These are phyloP conservation scores for Lactifluus piperatus DNA, from an alignment of 768 basidiomycete species.

Conservation along the genomic window DNA sequence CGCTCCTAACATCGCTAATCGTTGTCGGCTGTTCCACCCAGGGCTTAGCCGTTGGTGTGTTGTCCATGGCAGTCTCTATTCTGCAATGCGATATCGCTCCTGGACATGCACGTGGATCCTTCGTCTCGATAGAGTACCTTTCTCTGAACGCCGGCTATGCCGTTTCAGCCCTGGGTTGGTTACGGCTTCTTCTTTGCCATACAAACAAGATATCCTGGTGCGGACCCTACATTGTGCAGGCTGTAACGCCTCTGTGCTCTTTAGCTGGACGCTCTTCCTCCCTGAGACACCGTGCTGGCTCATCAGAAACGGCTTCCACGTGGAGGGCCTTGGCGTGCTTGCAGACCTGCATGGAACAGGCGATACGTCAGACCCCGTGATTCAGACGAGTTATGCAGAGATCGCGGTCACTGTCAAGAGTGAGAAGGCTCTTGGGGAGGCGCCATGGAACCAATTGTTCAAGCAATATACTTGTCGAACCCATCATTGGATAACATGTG, in stretches of 20 bases:
- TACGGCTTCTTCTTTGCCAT: slow-evolving; percentile 41
- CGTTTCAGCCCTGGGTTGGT: slow-evolving; percentile 40
- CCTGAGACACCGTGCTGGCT: slow-evolving; percentile 50
- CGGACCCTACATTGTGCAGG: slow-evolving; percentile 47
- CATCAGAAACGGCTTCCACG: slow-evolving; percentile 41
- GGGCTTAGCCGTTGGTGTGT: slow-evolving; percentile 65
- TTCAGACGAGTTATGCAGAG: slow-evolving; percentile 37
- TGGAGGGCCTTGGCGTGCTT: slow-evolving; percentile 42
- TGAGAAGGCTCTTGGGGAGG: slow-evolving; percentile 34
- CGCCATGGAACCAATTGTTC: slow-evolving; percentile 42
- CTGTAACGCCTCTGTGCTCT: slow-evolving; percentile 39
- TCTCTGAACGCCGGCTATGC: slow-evolving; percentile 45
- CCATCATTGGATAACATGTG: slow-evolving; percentile 43
- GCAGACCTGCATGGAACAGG: slow-evolving; percentile 51
- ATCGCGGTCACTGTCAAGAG: slow-evolving; percentile 34
- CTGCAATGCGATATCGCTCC: slow-evolving; percentile 21
- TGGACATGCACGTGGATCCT: slow-evolving; percentile 37
- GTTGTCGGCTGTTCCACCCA: slow-evolving; percentile 62
- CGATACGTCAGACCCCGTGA: slow-evolving; percentile 34
- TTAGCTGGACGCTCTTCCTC: slow-evolving; percentile 39
- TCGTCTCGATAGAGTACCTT: slow-evolving; percentile 46
- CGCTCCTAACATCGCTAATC: slow-evolving; percentile 44
- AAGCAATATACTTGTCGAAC: slow-evolving; percentile 40
- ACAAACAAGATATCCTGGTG: slow-evolving; percentile 44
- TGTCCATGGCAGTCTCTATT: slow-evolving; percentile 19